These are phyloP conservation scores for Colletotrichum gloeosporioides DNA, from an alignment of 2,329 filamentous ascomycete species.

Conservation along the genomic window DNA sequence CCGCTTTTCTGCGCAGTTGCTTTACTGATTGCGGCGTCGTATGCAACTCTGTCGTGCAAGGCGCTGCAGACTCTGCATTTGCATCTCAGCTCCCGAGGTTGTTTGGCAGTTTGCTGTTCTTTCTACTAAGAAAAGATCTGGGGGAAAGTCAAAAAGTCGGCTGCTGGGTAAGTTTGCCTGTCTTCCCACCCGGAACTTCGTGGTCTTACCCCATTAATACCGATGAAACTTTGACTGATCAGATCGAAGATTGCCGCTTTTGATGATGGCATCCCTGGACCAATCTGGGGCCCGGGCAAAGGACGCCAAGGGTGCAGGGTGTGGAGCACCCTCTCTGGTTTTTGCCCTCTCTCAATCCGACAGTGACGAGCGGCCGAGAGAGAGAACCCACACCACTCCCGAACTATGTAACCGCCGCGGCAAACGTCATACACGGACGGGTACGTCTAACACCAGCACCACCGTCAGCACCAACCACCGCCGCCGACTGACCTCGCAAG, in stretches of 20 bases:
- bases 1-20: neutral
- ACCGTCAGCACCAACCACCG: neutral
- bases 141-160: neutral
- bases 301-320: constrained; percentile 4
- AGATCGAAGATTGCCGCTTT: constrained; percentile 16
- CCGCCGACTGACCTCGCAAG: neutral
- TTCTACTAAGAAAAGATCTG: neutral
- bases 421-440: constrained; percentile 18
- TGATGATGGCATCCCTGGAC: constrained; percentile 9
- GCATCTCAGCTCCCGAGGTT: neutral
- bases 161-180: neutral
- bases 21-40: neutral
- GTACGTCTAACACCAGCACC: neutral
- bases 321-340: neutral
- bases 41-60: neutral
- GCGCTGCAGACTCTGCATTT: neutral
- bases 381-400: neutral
- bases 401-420: constrained; percentile 7
- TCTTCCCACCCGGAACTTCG: neutral
- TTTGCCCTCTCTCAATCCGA: constrained; percentile 4
- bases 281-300: constrained; percentile 4
- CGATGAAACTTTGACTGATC: constrained; percentile 8
- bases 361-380: constrained; percentile 2
- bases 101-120: neutral
- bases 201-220: neutral